Percentiles rank a stretch among this genome's conserved stretches.
phyloP scores from a whole-genome alignment of 805 yeast genomes.

The Millerago galiae region DNA sequence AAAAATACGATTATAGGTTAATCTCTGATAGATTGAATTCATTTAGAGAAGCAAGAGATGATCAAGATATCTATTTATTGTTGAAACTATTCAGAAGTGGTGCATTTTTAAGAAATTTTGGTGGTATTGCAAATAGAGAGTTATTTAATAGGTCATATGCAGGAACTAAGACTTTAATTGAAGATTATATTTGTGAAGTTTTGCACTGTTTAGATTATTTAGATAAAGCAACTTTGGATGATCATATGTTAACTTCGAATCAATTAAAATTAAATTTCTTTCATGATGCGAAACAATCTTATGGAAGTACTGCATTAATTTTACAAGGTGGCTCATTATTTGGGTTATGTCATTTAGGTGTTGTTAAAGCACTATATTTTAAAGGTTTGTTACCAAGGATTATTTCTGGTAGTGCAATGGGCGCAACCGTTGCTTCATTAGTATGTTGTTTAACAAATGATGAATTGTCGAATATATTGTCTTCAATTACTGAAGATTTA shows the following conservation, averaged over 20 bases:
- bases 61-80: conserved; percentile 46
- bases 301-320: conserved; percentile 86
- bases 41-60: conserved; percentile 53
- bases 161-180: conserved; percentile 87
- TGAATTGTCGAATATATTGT: conserved; percentile 45
- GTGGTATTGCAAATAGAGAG: conserved; percentile 76
- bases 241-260: conserved; percentile 28
- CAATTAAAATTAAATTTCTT: conserved; percentile 69
- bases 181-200: conserved; percentile 78
- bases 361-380: conserved; percentile 72
- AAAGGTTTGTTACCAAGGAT: conserved; percentile 77
- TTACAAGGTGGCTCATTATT: conserved; percentile 94
- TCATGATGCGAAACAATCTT: conserved; percentile 79
- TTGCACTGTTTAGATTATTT: conserved; percentile 58
- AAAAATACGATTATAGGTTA: conserved; percentile 76
- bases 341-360: conserved; percentile 92
- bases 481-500: conserved; percentile 35
- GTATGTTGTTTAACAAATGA: conserved; percentile 68
- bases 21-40: conserved; percentile 67
- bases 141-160: conserved; percentile 75
- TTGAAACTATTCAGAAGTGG: conserved; percentile 65
- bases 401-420: conserved; percentile 88
- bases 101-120: conserved; percentile 84
- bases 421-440: conserved; percentile 86
- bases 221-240: conserved; percentile 28